Conservation (phyloP, 495 filamentous ascomycete species). For the Durotheca rogersii region DNA sequence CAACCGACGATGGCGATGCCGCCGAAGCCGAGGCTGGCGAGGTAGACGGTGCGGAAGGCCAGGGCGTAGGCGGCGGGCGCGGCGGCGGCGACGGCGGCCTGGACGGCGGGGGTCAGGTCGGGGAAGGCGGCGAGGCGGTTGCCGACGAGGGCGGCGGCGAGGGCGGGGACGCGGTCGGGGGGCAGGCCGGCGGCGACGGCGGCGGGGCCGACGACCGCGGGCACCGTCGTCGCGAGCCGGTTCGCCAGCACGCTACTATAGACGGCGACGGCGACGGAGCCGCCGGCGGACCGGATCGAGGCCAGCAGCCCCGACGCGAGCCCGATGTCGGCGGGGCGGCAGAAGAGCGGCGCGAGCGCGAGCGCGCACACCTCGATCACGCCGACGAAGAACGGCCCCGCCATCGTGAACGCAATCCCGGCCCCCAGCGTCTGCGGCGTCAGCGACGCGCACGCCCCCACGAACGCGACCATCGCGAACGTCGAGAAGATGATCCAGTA, state of each 20-base stretch:
- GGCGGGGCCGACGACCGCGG: constrained; percentile 43
- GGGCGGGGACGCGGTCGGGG: constrained; percentile 38
- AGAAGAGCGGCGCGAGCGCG: constrained; percentile 30
- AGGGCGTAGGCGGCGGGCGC: constrained; percentile 43
- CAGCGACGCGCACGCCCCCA: constrained; percentile 39
- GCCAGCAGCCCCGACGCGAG: constrained; percentile 47
- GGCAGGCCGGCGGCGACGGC: constrained; percentile 48
- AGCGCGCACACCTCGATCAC: constrained; percentile 25
- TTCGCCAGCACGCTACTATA: constrained; percentile 51
- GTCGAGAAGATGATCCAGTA: constrained; percentile 42
- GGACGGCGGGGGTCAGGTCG: constrained; percentile 42
- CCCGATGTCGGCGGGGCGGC: constrained; percentile 46
- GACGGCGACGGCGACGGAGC: constrained; percentile 33
- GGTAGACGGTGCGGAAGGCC: constrained; percentile 50
- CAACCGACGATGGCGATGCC: constrained; percentile 46
- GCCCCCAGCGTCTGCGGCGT: constrained; percentile 16
- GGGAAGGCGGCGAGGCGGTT: constrained; percentile 42
- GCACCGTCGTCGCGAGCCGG: constrained; percentile 41
- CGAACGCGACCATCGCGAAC: constrained; percentile 37
- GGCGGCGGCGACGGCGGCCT: constrained; percentile 39
- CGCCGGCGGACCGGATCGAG: constrained; percentile 40
- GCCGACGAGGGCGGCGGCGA: constrained; percentile 40
- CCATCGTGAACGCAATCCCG: constrained; percentile 28
- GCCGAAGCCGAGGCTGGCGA: constrained; percentile 50
- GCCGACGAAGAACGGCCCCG: constrained; percentile 31